Conservation (phyloP, 176 grass and related monocot genomes). For the Oropetium thomaeum region DNA sequence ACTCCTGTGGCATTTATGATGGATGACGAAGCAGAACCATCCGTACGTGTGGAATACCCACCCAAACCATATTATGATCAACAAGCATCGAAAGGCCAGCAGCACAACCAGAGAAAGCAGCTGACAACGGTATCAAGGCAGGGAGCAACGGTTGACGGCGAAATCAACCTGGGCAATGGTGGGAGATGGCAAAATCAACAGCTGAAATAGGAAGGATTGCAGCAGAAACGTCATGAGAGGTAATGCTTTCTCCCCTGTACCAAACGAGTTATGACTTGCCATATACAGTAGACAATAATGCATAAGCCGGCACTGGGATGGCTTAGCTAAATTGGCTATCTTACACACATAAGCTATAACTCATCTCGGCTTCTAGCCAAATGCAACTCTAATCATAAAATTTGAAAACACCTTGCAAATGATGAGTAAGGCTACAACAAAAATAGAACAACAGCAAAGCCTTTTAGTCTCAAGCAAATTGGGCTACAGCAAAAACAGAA, state of each 20-base stretch:
- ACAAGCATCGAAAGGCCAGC: neutral
- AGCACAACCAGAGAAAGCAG: neutral
- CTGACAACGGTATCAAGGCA: neutral
- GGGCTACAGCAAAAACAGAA: neutral
- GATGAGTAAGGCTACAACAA: neutral
- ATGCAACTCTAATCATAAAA: neutral
- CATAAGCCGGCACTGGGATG: neutral
- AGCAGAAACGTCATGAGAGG: neutral
- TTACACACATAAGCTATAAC: neutral
- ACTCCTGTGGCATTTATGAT: neutral
- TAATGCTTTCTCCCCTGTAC: neutral
- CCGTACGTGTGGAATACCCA: neutral
- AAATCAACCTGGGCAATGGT: neutral
- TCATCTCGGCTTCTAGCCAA: neutral
- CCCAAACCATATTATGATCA: neutral
- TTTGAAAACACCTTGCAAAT: neutral
- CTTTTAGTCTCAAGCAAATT: too few relatives aligned
- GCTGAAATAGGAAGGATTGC: neutral
- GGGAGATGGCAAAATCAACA: neutral
- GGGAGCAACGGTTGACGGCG: too few relatives aligned
- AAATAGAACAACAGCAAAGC: too few relatives aligned
- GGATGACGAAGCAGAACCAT: neutral
- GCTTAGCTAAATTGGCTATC: neutral
- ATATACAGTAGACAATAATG: too few relatives aligned
- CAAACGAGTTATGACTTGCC: neutral